Base-by-base conservation (phyloP, 495 filamentous ascomycete species). In the Polyplosphaeria fusca region DNA sequence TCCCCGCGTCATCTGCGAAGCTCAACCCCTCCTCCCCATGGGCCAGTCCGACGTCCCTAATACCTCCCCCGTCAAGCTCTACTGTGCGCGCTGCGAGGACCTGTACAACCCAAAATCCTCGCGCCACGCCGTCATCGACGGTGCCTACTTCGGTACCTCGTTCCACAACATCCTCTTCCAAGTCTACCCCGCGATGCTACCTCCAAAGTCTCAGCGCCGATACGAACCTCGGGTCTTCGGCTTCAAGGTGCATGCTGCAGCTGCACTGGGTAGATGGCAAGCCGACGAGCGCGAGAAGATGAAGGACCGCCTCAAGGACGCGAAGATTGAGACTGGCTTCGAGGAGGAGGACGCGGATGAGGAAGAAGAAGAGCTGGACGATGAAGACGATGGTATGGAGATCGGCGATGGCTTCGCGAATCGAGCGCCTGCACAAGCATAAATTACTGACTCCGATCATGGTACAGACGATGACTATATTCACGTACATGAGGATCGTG, bases 101-200 rank as follows among this genome's bases (percentile, higher is more conserved):
- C 83, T 95, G 52, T 99, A 99, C 79, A 96, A 96, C 71, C 93
- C 93, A 27, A 99, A 99, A 73, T 97, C 93, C 4, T 93, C 91
- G 12, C 89, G 93, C 43, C 93, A 99, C 71, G 87, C 88, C 39
- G 79, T 84, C 43, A 96, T 99, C 69, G 93, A 99, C 70, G 93
- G 93, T 50, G 93, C 93, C 52, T 98, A 97, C 77, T 98, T 97
- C 52, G 93, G 94, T 50, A 89, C 93, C 37, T 92, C 88, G 4
- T 98, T 98, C 78, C 92, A 95, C 78, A 96, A 95, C 70, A 96
- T 98, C 72, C 82, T 98, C 48, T 97, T 97, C 79, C 93, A 98
- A 72, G 93, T 97, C 26, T 97, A 96, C 65, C 93, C 94, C 1
- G 84, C 87, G 1, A 73, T 97, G 39, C 80, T 93, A 37, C 92